A percentile compares a stretch with the other conserved stretches of the same genome.
These are phyloP conservation scores for Prunus davidiana DNA, from an alignment of 306 rosid genomes.

Conservation along the genomic window DNA sequence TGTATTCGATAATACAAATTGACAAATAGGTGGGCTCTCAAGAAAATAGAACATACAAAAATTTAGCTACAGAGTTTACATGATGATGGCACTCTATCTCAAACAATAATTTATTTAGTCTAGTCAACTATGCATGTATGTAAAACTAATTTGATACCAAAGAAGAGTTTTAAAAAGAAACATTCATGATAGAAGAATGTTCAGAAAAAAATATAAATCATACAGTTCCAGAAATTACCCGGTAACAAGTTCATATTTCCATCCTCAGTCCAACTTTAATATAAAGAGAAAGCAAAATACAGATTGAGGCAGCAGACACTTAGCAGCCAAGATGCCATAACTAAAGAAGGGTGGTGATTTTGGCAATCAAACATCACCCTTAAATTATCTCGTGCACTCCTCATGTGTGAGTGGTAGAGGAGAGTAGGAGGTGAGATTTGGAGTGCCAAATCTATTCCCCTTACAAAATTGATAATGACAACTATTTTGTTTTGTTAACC, in stretches of 20 bases:
- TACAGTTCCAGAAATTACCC: neutral
- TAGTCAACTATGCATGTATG: neutral
- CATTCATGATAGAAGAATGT: neutral
- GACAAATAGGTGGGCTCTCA: neutral
- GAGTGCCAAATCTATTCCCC: too few relatives aligned
- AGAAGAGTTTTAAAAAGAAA: neutral
- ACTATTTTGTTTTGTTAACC: neutral
- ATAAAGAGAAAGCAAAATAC: neutral
- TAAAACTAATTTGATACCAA: neutral
- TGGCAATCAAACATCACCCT: too few relatives aligned
- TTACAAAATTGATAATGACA: neutral
- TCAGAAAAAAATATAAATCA: neutral
- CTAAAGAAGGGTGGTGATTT: neutral
- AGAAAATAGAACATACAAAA: neutral
- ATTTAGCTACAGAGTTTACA: neutral
- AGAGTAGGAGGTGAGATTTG: too few relatives aligned
- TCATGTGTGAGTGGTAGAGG: too few relatives aligned
- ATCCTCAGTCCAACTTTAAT: neutral
- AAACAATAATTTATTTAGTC: neutral
- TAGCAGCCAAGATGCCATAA: neutral
- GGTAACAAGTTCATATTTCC: neutral
- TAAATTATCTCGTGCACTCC: too few relatives aligned
- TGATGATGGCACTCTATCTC: neutral
- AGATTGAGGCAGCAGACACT: neutral
- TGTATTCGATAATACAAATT: neutral